Conservation (phyloP, 2,329 filamentous ascomycete species). For the Venturia aucupariae region DNA sequence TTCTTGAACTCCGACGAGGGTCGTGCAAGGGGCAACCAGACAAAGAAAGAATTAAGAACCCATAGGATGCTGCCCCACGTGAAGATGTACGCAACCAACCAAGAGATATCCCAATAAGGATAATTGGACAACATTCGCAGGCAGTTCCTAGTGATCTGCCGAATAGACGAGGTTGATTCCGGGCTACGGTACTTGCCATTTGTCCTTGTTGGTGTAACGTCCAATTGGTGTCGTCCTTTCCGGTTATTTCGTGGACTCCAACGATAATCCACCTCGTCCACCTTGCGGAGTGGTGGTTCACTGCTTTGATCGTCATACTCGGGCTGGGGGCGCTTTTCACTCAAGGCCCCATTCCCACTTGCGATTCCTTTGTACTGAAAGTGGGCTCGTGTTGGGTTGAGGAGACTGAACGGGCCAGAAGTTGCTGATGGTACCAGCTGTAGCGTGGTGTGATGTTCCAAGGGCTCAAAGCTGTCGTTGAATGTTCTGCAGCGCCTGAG, state of each 20-base stretch:
- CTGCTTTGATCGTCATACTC: neutral
- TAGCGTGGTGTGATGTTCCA: neutral
- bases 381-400: conserved; percentile 15
- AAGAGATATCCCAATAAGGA: conserved; percentile 50
- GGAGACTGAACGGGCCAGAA: conserved; percentile 14
- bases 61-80: conserved; percentile 40
- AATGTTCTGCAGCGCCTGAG: neutral
- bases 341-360: neutral
- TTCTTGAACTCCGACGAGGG: conserved; percentile 45
- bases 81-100: conserved; percentile 45
- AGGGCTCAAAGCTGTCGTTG: neutral
- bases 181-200: conserved; percentile 24
- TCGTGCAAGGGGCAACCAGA: conserved; percentile 48
- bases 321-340: neutral
- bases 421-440: neutral
- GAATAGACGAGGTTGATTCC: conserved; percentile 24
- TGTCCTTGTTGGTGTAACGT: conserved; percentile 5
- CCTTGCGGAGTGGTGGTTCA: neutral
- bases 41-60: conserved; percentile 52
- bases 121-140: conserved; percentile 41
- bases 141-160: conserved; percentile 30
- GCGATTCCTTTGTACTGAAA: conserved; percentile 6
- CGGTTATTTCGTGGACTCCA: conserved; percentile 37
- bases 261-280: conserved; percentile 20
- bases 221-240: conserved; percentile 31